Conservation (phyloP, 2,329 filamentous ascomycete species). For the Phyllosticta paracitricarpa region DNA sequence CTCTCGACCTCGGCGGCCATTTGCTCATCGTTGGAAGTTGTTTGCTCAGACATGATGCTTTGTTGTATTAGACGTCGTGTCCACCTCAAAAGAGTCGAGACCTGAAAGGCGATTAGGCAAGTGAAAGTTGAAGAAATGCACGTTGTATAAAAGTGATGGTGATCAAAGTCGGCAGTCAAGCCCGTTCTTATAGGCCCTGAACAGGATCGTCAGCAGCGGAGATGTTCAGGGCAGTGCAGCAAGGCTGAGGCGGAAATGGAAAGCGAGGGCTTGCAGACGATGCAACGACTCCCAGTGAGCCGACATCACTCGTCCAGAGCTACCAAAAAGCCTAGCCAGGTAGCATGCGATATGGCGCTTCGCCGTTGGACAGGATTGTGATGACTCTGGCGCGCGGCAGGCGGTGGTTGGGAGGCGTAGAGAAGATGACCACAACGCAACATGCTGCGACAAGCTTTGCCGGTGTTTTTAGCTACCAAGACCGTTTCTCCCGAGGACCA, state of each 20-base stretch:
- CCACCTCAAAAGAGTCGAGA: not conserved
- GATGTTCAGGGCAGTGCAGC: not conserved
- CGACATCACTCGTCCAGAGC: not conserved
- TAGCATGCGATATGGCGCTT: not conserved
- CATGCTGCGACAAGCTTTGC: not conserved
- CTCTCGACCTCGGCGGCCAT: slow-evolving; percentile 13
- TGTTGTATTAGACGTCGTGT: not conserved
- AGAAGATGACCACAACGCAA: not conserved
- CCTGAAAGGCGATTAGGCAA: not conserved
- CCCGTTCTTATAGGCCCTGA: not conserved
- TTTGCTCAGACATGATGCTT: not conserved
- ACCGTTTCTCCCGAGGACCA: not conserved
- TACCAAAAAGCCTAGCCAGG: not conserved
- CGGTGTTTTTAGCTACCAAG: not conserved
- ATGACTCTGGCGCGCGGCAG: not conserved
- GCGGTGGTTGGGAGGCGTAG: not conserved
- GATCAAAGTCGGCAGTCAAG: not conserved
- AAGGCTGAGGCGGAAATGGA: not conserved
- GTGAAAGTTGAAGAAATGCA: not conserved
- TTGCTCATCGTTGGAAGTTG: slow-evolving; percentile 12
- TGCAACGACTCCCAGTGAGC: not conserved
- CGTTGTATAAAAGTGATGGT: not conserved
- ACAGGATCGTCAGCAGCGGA: not conserved
- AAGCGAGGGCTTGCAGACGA: not conserved
- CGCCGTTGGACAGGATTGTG: not conserved